These are phyloP conservation scores for Lactifluus rugatus DNA, from an alignment of 768 basidiomycete species.

Conservation along the genomic window DNA sequence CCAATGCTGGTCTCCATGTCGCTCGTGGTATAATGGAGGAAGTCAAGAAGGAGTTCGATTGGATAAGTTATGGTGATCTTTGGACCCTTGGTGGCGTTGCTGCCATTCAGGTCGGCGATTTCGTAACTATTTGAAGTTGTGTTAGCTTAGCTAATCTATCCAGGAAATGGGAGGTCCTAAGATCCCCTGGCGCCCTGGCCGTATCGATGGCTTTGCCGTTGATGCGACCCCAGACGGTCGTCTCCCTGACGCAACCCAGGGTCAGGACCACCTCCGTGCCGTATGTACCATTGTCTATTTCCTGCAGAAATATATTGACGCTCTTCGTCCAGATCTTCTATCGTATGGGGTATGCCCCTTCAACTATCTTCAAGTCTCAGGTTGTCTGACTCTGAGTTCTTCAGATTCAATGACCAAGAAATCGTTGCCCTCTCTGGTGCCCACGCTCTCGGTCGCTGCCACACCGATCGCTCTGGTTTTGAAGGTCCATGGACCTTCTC, in stretches of 20 bases:
- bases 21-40: slow-evolving; percentile 80
- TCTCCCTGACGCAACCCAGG: slow-evolving; percentile 80
- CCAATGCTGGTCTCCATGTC: slow-evolving; percentile 73
- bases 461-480: slow-evolving; percentile 70
- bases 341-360: slow-evolving; percentile 60
- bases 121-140: neutral
- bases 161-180: slow-evolving; percentile 89
- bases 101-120: slow-evolving; percentile 56
- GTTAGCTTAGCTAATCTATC: neutral
- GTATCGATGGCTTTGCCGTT: slow-evolving; percentile 73
- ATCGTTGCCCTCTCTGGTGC: slow-evolving; percentile 93
- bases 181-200: slow-evolving; percentile 88
- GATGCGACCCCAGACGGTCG: slow-evolving; percentile 81
- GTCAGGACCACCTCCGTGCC: slow-evolving; percentile 73
- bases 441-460: slow-evolving; percentile 94
- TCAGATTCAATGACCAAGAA: slow-evolving; percentile 87
- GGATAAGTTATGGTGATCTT: slow-evolving; percentile 94
- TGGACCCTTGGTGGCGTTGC: slow-evolving; percentile 95
- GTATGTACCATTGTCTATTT: slow-evolving; percentile 30
- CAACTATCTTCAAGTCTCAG: neutral
- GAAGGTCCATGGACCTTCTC: slow-evolving; percentile 95
- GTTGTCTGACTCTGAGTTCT: neutral
- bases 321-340: slow-evolving; percentile 55
- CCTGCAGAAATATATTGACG: neutral
- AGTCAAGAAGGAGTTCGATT: slow-evolving; percentile 77